Evolutionary conservation across 2,329 filamentous ascomycete genomes (phyloP).

Genomic region (Paramyrothecium sp.): DNA sequence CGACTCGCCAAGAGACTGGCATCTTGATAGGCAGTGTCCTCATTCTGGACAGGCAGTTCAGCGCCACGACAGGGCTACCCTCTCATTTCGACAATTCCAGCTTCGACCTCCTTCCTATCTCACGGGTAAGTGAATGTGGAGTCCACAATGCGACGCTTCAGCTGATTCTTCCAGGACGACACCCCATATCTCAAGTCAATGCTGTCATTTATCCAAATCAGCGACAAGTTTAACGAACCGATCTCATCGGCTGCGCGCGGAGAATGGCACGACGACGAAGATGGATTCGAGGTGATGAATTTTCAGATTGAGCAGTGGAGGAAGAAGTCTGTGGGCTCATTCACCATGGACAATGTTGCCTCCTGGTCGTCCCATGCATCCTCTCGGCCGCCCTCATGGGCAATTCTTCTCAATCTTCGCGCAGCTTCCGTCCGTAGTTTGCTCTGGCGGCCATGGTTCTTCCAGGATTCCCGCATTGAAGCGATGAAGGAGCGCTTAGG

Average conservation of each 20-base stretch:
- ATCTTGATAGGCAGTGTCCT: slow-evolving; percentile 9
- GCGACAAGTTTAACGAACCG: slow-evolving; percentile 16
- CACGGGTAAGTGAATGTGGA: not conserved
- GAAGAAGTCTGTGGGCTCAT: slow-evolving; percentile 15
- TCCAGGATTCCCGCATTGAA: not conserved
- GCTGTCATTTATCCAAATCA: slow-evolving; percentile 14
- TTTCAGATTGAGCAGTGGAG: slow-evolving; percentile 26
- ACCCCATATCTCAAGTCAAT: slow-evolving; percentile 15
- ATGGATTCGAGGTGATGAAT: slow-evolving; percentile 23
- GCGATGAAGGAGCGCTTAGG: not conserved
- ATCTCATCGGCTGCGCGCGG: slow-evolving; percentile 9
- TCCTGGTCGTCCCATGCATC: not conserved
- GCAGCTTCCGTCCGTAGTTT: not conserved
- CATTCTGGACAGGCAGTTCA: slow-evolving; percentile 15
- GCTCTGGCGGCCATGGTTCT: not conserved
- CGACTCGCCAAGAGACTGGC: slow-evolving; percentile 1
- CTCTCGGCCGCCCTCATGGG: not conserved
- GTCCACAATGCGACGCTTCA: not conserved
- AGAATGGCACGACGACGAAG: slow-evolving; percentile 18
- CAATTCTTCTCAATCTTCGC: not conserved
- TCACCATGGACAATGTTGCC: not conserved
- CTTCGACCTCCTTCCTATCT: slow-evolving; percentile 3
- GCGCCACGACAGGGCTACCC: slow-evolving; percentile 12
- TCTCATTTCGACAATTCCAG: slow-evolving; percentile 10
- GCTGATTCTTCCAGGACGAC: not conserved